A percentile compares a stretch with the other conserved stretches of the same genome.
These are phyloP conservation scores for Claviceps sorghi DNA, from an alignment of 2,329 filamentous ascomycete genomes.

Conservation along the genomic window DNA sequence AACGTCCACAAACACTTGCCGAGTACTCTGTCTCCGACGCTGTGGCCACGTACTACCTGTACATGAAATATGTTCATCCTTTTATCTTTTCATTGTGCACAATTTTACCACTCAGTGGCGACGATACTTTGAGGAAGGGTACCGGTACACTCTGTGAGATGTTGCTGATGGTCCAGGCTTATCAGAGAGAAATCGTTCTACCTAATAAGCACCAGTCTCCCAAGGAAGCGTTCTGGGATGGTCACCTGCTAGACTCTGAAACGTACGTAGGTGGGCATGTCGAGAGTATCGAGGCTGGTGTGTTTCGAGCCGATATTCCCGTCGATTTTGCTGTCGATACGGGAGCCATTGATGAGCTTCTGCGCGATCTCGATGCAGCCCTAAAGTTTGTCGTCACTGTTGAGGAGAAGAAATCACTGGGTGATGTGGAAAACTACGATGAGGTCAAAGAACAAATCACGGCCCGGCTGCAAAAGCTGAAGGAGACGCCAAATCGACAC, in stretches of 20 bases:
- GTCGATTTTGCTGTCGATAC: slow-evolving; percentile 89
- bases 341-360: slow-evolving; percentile 73
- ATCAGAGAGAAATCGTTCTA: slow-evolving; percentile 76
- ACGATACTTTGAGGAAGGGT: slow-evolving; percentile 87
- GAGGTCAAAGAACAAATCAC: slow-evolving; percentile 74
- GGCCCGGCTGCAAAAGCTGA: slow-evolving; percentile 55
- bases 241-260: slow-evolving; percentile 88
- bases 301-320: slow-evolving; percentile 90
- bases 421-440: slow-evolving; percentile 68
- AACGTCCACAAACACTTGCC: slow-evolving; percentile 83
- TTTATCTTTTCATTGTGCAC: slow-evolving; percentile 99
- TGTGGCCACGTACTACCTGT: slow-evolving; percentile 94
- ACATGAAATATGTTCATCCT: slow-evolving; percentile 99
- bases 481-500: slow-evolving; percentile 65
- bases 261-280: slow-evolving; percentile 98
- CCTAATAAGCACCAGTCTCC: slow-evolving; percentile 92
- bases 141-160: slow-evolving; percentile 99
- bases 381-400: slow-evolving; percentile 75
- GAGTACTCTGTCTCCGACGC: slow-evolving; percentile 99
- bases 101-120: slow-evolving; percentile 81
- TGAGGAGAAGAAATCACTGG: slow-evolving; percentile 69
- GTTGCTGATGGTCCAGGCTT: slow-evolving; percentile 97
- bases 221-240: slow-evolving; percentile 90
- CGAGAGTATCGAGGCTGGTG: slow-evolving; percentile 95
- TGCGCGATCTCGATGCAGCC: slow-evolving; percentile 74